Evolutionary conservation across 2,329 filamentous ascomycete genomes (phyloP), one percentile per base, ranked within the genome.

Genomic region (Aspergillus alliaceus): DNA sequence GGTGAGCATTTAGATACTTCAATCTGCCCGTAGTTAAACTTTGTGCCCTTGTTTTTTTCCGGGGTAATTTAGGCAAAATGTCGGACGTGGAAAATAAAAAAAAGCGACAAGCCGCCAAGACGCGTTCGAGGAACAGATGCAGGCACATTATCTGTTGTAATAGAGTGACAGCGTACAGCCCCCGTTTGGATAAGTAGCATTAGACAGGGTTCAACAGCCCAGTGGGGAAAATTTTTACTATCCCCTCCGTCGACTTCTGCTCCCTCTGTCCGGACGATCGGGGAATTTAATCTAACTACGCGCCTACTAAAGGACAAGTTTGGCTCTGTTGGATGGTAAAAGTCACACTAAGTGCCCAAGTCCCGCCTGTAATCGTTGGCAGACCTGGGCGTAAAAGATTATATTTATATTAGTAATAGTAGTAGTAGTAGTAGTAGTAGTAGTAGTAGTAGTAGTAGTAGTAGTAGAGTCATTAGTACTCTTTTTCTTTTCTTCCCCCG

Each of bases 31-130:
- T n/a, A n/a, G n/a, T n/a, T n/a, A n/a, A n/a, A n/a, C n/a, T n/a
- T n/a, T n/a, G n/a, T 22, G 9, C 24, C 50, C 42, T 27, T 54
- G 37, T 25, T 15, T 25, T 42, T 42, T 50, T 42, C 40, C 39
- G 49, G 54, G 40, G 49, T 47, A 52, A 56, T 52, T 56, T 56
- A 56, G 54, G 54, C 54, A 56, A 52, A 56, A 52, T 54, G 44
- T 48, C 44, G 44, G 44, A 31, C 44, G n/a, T n/a, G n/a, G n/a
- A n/a, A n/a, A n/a, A n/a, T n/a, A n/a, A n/a, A n/a, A 18, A 46
- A 29, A 14, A 27, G 12, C 4, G 42, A n/a, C n/a, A 6, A 24
- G 6, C 9, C 24, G 42, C 42, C 42, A 29, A 46, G 42, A 29
- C n/a, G n/a, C n/a, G 20, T 18, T 3, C 25, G 27, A 22, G 32